Evolutionary conservation across 768 basidiomycete species (phyloP).

Genomic region (Scleroderma citrinum): DNA sequence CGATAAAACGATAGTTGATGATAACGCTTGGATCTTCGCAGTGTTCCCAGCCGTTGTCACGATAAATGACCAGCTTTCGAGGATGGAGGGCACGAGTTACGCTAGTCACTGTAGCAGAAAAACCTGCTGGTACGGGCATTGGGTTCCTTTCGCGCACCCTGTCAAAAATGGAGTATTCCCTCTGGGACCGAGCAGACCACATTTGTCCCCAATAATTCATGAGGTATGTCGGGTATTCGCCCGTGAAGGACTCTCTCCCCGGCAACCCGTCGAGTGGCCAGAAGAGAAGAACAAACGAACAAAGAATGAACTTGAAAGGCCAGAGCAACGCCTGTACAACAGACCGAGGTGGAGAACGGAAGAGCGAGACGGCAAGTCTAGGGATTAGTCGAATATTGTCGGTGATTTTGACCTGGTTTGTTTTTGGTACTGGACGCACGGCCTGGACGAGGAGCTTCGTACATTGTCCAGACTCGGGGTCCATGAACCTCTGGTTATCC

Average conservation of each 20-base stretch:
- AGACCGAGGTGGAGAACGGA: constrained; percentile 3
- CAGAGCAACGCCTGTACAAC: constrained; percentile 1
- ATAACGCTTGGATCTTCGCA: constrained; percentile 4
- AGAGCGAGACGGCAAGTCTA: constrained; percentile 12
- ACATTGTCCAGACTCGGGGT: constrained; percentile 12
- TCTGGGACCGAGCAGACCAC: constrained; percentile 18
- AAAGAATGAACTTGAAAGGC: constrained; percentile 3
- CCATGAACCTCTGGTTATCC: constrained; percentile 12
- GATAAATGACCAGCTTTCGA: constrained; percentile 6
- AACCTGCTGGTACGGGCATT: constrained; percentile 2
- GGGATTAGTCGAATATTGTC: background rate
- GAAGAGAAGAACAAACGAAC: constrained; percentile 6
- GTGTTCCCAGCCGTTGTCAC: constrained; percentile 2
- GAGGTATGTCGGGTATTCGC: constrained; percentile 2
- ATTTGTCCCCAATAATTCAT: constrained; percentile 12
- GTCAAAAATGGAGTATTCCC: constrained; percentile 9
- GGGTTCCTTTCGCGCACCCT: background rate
- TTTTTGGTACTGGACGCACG: background rate
- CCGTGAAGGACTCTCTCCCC: background rate
- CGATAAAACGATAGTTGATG: constrained; percentile 7
- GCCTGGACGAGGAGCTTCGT: constrained; percentile 11
- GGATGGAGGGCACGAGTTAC: constrained; percentile 12
- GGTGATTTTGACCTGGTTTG: constrained; percentile 2
- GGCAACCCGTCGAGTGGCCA: constrained; percentile 5
- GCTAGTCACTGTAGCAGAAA: background rate